phyloP scores from a whole-genome alignment of 352 stramenopile species.

The Globisporangium echinulatum region DNA sequence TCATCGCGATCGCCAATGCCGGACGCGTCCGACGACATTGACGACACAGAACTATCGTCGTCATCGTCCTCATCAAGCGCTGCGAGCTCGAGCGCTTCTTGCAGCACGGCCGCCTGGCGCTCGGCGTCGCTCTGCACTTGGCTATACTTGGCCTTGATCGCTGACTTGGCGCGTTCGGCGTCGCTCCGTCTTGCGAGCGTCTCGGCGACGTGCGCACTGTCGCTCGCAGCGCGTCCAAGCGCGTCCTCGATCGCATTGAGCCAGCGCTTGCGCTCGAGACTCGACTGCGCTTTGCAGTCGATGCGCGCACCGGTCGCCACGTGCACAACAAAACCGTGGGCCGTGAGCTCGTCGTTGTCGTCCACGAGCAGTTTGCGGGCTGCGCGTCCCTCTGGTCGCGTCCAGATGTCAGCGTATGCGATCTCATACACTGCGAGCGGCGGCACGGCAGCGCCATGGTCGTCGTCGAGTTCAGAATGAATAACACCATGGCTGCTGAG shows the following conservation, averaged over 20 bases:
- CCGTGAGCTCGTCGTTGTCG: conserved; percentile 14
- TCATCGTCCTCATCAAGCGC: conserved; percentile 16
- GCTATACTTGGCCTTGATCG: conserved; percentile 47
- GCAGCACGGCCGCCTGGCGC: conserved; percentile 36
- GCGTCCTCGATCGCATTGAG: conserved; percentile 60
- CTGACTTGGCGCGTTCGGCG: conserved; percentile 28
- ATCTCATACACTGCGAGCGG: conserved; percentile 57
- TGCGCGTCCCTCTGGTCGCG: neutral
- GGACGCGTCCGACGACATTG: neutral
- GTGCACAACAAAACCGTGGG: conserved; percentile 20
- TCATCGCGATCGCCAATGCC: neutral
- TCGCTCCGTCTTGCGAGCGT: conserved; percentile 33
- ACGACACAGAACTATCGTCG: neutral
- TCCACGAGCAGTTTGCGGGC: neutral
- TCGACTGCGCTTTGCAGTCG: conserved; percentile 52
- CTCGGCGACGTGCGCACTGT: conserved; percentile 25
- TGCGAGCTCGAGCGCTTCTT: conserved; percentile 38
- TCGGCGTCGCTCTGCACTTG: conserved; percentile 41
- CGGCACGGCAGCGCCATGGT: conserved; percentile 5
- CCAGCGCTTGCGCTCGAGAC: conserved; percentile 64
- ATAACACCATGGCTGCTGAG: conserved; percentile 10
- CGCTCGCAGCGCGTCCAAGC: conserved; percentile 20
- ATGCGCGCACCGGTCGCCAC: conserved; percentile 23
- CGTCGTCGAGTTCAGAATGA: too few relatives aligned
- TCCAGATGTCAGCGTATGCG: conserved; percentile 17